phyloP scores from a whole-genome alignment of 805 yeast species.

The Zygosaccharomyces rouxii region DNA sequence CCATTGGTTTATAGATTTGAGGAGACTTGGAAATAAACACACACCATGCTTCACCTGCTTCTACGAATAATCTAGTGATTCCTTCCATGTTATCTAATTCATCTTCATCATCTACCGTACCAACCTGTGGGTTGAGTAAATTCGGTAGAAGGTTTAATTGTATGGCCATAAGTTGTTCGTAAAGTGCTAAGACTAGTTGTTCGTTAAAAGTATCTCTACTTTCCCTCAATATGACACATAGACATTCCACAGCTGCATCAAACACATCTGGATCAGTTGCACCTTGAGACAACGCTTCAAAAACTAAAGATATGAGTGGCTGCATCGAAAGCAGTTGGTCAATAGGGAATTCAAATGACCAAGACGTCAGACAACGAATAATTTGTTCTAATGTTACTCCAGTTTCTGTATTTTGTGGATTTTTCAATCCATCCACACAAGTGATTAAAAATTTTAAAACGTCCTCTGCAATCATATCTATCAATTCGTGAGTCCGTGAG shows the following conservation, averaged over 20 bases:
- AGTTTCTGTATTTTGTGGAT: slow-evolving; percentile 34
- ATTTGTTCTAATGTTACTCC: slow-evolving; percentile 37
- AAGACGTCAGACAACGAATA: slow-evolving; percentile 75
- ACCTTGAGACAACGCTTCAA: slow-evolving; percentile 53
- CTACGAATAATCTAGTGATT: slow-evolving; percentile 72
- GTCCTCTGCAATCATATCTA: slow-evolving; percentile 61
- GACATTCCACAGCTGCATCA: slow-evolving; percentile 81
- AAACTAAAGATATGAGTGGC: slow-evolving; percentile 64
- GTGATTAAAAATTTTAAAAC: slow-evolving; percentile 61
- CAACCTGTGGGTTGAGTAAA: slow-evolving; percentile 13
- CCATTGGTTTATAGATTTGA: slow-evolving; percentile 62
- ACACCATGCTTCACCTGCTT: slow-evolving; percentile 96
- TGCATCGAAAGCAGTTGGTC: slow-evolving; percentile 58
- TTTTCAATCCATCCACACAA: slow-evolving; percentile 29
- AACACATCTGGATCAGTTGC: slow-evolving; percentile 41
- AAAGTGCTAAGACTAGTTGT: slow-evolving; percentile 60
- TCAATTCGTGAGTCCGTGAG: slow-evolving; percentile 55
- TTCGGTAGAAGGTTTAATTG: slow-evolving; percentile 47
- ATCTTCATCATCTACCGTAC: slow-evolving; percentile 33
- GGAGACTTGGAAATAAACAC: slow-evolving; percentile 74
- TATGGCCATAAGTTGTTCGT: slow-evolving; percentile 60
- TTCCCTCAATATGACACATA: slow-evolving; percentile 75
- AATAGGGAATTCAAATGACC: slow-evolving; percentile 86
- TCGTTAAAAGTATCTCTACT: slow-evolving; percentile 70
- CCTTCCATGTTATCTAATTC: slow-evolving; percentile 67